Evolutionary conservation across 371 early-diverging fungal genomes (phyloP).

Genomic region (Neoconidiobolus thromboides): DNA sequence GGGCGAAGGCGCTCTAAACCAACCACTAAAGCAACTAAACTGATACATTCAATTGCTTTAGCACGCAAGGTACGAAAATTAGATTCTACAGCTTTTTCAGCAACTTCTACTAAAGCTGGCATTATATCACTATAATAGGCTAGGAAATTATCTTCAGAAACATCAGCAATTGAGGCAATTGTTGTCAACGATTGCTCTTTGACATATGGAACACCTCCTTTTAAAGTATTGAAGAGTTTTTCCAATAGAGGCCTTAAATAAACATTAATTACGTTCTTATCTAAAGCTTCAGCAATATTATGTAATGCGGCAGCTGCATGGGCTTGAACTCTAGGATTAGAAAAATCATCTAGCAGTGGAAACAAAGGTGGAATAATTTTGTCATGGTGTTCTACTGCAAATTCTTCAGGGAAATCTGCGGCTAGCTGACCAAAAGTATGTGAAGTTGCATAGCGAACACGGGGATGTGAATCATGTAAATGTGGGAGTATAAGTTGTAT

Average conservation of each 20-base stretch:
- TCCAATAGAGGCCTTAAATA: conserved; percentile 78
- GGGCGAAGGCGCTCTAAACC: conserved; percentile 69
- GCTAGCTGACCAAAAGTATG: conserved; percentile 92
- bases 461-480: conserved; percentile 79
- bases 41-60: conserved; percentile 91
- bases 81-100: conserved; percentile 57
- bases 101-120: conserved; percentile 74
- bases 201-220: conserved; percentile 63
- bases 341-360: conserved; percentile 61
- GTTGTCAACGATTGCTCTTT: conserved; percentile 96
- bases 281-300: conserved; percentile 82
- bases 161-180: conserved; percentile 92
- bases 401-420: conserved; percentile 76
- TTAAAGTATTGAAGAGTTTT: conserved; percentile 59
- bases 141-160: conserved; percentile 68
- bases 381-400: conserved; percentile 67
- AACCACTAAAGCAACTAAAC: conserved; percentile 72
- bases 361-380: conserved; percentile 55
- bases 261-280: conserved; percentile 56
- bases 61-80: conserved; percentile 80
- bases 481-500: conserved; percentile 61
- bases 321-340: conserved; percentile 71
- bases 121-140: conserved; percentile 84
- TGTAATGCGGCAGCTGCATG: conserved; percentile 93
- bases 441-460: conserved; percentile 91